phyloP scores from a whole-genome alignment of 495 filamentous ascomycete species.

The Achaetomiella virescens region DNA sequence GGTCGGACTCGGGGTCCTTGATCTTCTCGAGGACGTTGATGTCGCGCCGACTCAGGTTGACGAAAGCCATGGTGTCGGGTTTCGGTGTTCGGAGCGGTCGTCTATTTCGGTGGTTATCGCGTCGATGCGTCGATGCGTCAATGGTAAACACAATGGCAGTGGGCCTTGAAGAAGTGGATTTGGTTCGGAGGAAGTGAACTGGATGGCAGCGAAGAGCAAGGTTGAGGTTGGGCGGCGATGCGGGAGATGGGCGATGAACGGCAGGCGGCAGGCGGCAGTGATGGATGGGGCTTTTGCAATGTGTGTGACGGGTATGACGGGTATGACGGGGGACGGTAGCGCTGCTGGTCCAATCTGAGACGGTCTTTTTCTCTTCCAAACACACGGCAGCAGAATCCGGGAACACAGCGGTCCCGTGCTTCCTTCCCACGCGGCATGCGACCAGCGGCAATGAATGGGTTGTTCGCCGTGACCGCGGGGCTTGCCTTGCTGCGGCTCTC shows the following conservation, averaged over 20 bases:
- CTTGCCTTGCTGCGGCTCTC: conserved; percentile 12
- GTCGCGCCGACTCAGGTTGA: conserved; percentile 62
- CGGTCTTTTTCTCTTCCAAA: background rate
- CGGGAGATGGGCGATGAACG: too few species aligned
- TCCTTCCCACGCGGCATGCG: background rate
- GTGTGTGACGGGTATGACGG: background rate
- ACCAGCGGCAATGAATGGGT: background rate
- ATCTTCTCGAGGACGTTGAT: conserved; percentile 67
- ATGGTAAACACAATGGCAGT: too few species aligned
- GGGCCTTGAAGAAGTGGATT: too few species aligned
- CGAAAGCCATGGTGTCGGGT: conserved; percentile 36
- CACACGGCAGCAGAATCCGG: conserved; percentile 6
- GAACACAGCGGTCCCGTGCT: conserved; percentile 12
- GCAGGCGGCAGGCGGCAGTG: too few species aligned
- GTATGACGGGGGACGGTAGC: conserved; percentile 1
- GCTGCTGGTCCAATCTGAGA: background rate
- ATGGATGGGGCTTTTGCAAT: too few species aligned
- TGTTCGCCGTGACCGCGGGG: conserved; percentile 9
- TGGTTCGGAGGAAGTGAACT: too few species aligned
- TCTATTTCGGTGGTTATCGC: background rate
- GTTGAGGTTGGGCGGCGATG: too few species aligned
- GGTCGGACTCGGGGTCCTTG: conserved; percentile 70
- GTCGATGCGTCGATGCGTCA: too few species aligned
- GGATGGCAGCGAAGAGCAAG: too few species aligned
- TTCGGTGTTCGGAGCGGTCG: background rate